Percentiles rank a stretch among this genome's conserved stretches.
Conservation (phyloP, 192 early-diverging fungal species). For the Endogone sp. region DNA sequence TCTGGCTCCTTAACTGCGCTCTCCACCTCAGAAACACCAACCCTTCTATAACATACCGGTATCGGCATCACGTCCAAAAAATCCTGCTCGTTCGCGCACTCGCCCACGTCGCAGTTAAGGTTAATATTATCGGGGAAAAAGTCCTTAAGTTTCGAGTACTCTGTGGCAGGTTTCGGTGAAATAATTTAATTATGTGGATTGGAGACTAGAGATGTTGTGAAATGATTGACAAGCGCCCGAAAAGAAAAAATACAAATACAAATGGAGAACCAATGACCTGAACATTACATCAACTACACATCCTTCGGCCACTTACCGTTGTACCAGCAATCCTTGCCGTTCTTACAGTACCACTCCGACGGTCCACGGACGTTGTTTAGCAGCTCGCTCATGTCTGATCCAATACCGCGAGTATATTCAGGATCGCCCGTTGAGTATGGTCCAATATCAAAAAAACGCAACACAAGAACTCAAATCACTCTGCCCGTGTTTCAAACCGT, state of each 20-base stretch:
- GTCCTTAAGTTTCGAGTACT: conserved; percentile 28
- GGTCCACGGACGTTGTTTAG: conserved; percentile 29
- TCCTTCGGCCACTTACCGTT: conserved; percentile 15
- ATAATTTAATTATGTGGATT: too few relatives aligned
- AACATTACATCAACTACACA: too few relatives aligned
- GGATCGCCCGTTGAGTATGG: too few relatives aligned
- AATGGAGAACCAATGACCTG: too few relatives aligned
- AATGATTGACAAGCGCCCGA: too few relatives aligned
- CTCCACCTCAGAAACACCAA: too few relatives aligned
- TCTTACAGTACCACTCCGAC: conserved; percentile 29
- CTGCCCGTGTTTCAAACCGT: conserved; percentile 5
- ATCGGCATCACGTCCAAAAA: conserved; percentile 26
- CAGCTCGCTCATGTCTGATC: conserved; percentile 27
- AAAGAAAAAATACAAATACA: too few relatives aligned
- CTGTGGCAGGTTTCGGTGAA: conserved; percentile 8
- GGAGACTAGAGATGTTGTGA: too few relatives aligned
- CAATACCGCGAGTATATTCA: background rate
- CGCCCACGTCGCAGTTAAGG: conserved; percentile 73
- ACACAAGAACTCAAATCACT: too few relatives aligned
- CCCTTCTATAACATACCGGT: background rate
- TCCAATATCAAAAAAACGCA: too few relatives aligned
- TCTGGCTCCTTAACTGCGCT: too few relatives aligned
- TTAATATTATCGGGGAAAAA: conserved; percentile 52
- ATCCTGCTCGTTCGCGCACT: conserved; percentile 55
- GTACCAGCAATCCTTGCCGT: conserved; percentile 32